Evolutionary conservation across 139 green algal genomes (phyloP).

Genomic region (Medakamo hakoo): DNA sequence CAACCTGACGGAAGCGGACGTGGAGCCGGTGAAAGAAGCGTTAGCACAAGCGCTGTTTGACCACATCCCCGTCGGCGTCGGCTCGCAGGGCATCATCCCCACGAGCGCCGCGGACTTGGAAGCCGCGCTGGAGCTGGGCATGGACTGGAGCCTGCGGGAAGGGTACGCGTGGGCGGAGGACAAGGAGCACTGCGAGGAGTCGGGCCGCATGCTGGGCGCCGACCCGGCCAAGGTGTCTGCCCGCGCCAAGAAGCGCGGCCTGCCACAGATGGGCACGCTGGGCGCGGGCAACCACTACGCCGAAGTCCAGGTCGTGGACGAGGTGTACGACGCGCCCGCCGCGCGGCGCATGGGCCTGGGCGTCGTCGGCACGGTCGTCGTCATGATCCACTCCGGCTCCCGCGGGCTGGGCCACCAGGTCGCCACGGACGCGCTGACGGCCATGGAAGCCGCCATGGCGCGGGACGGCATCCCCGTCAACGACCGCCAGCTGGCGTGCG

Average conservation of each 20-base stretch:
- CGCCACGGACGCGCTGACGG: constrained; percentile 66
- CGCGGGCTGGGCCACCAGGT: constrained; percentile 72
- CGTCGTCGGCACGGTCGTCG: constrained; percentile 39
- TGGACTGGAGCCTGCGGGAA: constrained; percentile 65
- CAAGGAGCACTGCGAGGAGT: constrained; percentile 86
- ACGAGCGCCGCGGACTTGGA: constrained; percentile 59
- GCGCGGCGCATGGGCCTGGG: constrained; percentile 69
- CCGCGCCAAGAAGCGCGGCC: constrained; percentile 76
- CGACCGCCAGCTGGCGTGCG: constrained; percentile 78
- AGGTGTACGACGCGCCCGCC: constrained; percentile 66
- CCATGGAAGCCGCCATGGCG: constrained; percentile 72
- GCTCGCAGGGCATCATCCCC: constrained; percentile 69
- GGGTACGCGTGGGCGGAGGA: constrained; percentile 76
- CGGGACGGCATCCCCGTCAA: constrained; percentile 56
- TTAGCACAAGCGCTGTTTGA: constrained; percentile 70
- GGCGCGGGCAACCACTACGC: constrained; percentile 86
- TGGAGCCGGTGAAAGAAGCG: constrained; percentile 51
- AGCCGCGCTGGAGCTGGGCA: constrained; percentile 68
- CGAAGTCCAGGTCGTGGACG: constrained; percentile 78
- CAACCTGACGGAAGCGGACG: constrained; percentile 65
- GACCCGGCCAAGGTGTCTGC: constrained; percentile 56
- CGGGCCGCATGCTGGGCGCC: constrained; percentile 70
- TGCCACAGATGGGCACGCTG: constrained; percentile 83
- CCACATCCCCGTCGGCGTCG: constrained; percentile 86
- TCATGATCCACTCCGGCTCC: constrained; percentile 80